A percentile compares a stretch with the other conserved stretches of the same genome.
phyloP scores from a whole-genome alignment of 352 stramenopile genomes.

The Phytophthora agathidicida region DNA sequence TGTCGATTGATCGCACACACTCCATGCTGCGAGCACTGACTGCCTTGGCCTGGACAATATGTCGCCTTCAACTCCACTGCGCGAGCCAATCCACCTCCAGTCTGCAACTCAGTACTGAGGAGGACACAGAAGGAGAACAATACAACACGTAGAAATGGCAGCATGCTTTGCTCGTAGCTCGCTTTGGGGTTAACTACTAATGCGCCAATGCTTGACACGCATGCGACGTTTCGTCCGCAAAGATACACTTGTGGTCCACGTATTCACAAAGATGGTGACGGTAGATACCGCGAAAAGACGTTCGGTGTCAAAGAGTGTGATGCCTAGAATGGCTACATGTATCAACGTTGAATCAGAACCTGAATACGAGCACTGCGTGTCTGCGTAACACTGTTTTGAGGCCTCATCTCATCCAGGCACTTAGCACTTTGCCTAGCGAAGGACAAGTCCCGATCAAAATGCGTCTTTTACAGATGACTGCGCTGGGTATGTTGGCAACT shows the following conservation, averaged over 20 bases:
- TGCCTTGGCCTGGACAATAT: slow-evolving; percentile 60
- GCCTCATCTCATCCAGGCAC: too few relatives aligned
- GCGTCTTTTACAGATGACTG: background rate
- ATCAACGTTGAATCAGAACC: too few relatives aligned
- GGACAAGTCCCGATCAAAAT: background rate
- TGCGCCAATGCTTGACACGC: slow-evolving; percentile 1
- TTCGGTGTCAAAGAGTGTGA: slow-evolving; percentile 1
- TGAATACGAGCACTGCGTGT: too few relatives aligned
- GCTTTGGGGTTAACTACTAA: slow-evolving; percentile 1
- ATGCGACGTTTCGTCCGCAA: slow-evolving; percentile 18
- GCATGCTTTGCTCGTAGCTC: background rate
- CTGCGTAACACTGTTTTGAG: too few relatives aligned
- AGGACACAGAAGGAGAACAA: slow-evolving; percentile 15
- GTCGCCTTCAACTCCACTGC: slow-evolving; percentile 31
- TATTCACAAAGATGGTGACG: slow-evolving; percentile 6
- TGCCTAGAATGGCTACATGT: too few relatives aligned
- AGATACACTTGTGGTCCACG: slow-evolving; percentile 28
- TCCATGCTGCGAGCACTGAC: slow-evolving; percentile 76
- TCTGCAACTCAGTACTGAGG: background rate
- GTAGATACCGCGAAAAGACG: slow-evolving; percentile 2
- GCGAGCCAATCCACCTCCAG: background rate
- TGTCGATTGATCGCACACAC: slow-evolving; percentile 67
- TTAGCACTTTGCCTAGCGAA: too few relatives aligned
- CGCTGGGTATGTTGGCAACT: background rate
- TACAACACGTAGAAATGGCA: background rate